phyloP scores from a whole-genome alignment of 805 yeast species.

The Saturnispora hagleri region DNA sequence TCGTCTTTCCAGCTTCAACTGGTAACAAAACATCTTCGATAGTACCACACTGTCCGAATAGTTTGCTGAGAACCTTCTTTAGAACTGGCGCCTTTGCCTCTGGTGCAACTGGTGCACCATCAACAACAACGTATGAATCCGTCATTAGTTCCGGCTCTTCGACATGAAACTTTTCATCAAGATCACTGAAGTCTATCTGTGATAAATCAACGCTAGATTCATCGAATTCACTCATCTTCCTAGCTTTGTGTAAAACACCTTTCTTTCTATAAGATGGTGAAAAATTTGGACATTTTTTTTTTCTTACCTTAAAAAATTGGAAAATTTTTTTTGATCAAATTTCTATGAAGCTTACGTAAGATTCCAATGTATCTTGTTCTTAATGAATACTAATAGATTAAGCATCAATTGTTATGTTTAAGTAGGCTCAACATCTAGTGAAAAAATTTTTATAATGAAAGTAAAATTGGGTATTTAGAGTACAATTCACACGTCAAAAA shows the following conservation, averaged over 20 bases:
- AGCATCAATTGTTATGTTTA: not conserved
- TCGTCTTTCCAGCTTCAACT: constrained; percentile 64
- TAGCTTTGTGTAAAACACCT: not conserved
- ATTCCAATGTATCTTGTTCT: not conserved
- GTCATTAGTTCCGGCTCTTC: constrained; percentile 34
- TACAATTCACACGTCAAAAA: no score
- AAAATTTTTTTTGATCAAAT: not conserved
- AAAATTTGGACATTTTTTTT: constrained; percentile 1
- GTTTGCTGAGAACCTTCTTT: constrained; percentile 75
- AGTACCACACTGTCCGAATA: constrained; percentile 70
- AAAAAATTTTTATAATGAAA: no score
- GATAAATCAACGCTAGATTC: constrained; percentile 38
- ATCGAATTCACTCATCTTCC: constrained; percentile 20
- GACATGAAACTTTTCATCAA: constrained; percentile 67
- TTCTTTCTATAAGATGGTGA: not conserved
- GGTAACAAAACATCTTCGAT: constrained; percentile 82
- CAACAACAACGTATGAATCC: constrained; percentile 68
- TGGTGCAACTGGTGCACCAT: constrained; percentile 95
- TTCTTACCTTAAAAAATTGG: not conserved
- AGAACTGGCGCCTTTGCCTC: constrained; percentile 77
- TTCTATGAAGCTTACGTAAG: not conserved
- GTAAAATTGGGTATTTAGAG: no score
- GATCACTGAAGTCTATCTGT: constrained; percentile 72
- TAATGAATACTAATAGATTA: not conserved
- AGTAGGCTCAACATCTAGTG: not conserved